These are phyloP conservation scores for Colletotrichum simmondsii DNA, from an alignment of 2,329 filamentous ascomycete species.

Conservation along the genomic window DNA sequence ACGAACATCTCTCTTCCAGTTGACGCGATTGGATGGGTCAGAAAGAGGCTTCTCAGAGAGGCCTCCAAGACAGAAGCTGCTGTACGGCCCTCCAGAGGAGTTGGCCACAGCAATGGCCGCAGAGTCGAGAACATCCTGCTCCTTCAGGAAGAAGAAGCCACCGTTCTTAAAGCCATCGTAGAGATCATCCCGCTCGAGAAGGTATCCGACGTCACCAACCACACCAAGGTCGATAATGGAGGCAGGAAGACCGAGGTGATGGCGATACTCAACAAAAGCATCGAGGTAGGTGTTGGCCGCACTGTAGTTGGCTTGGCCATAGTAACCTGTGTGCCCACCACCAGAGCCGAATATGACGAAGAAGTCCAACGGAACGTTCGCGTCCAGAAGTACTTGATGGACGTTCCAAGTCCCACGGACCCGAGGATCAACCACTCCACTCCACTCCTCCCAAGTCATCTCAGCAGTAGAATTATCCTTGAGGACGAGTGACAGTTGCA, in stretches of 20 bases:
- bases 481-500: conserved; percentile 11
- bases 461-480: conserved; percentile 34
- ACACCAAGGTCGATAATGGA: conserved; percentile 50
- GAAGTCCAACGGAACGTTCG: conserved; percentile 45
- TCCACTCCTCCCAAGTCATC: conserved; percentile 50
- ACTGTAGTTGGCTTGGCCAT: conserved; percentile 52
- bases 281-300: conserved; percentile 54
- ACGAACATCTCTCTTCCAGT: conserved; percentile 20
- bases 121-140: conserved; percentile 19
- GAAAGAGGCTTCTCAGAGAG: conserved; percentile 16
- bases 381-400: conserved; percentile 41
- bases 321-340: conserved; percentile 52
- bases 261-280: conserved; percentile 49
- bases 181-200: conserved; percentile 5
- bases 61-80: conserved; percentile 20
- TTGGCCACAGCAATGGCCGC: background rate
- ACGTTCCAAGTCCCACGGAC: conserved; percentile 54
- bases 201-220: conserved; percentile 50
- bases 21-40: conserved; percentile 19
- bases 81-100: conserved; percentile 6
- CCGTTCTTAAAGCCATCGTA: conserved; percentile 18
- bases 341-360: conserved; percentile 61
- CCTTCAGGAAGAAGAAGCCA: conserved; percentile 20
- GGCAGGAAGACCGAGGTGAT: conserved; percentile 47
- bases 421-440: conserved; percentile 45